phyloP scores from a whole-genome alignment of 2,329 filamentous ascomycete species.

The Pseudogymnoascus sp. region DNA sequence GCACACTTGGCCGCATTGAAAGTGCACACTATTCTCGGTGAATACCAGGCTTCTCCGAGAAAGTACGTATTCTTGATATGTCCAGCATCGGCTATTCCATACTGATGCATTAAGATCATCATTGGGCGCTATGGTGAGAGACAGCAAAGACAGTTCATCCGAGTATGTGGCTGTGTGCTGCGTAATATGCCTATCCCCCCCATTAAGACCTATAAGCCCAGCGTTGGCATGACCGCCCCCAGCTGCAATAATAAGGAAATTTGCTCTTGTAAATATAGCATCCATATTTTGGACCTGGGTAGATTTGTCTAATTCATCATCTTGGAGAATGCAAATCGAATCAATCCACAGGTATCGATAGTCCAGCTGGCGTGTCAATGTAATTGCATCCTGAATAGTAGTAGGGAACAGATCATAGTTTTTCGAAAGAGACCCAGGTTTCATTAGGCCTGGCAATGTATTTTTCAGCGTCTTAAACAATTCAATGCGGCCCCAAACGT shows the following conservation, averaged over 20 bases:
- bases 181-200: background rate
- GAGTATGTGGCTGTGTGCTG: background rate
- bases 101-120: background rate
- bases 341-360: background rate
- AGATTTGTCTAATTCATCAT: background rate
- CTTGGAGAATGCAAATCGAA: background rate
- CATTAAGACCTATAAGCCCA: background rate
- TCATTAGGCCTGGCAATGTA: background rate
- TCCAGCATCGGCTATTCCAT: background rate
- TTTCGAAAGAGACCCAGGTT: background rate
- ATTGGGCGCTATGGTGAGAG: background rate
- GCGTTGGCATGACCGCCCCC: background rate
- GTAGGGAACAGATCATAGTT: background rate
- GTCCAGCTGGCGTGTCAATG: background rate
- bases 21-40: background rate
- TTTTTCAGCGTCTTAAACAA: background rate
- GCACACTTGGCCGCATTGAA: background rate
- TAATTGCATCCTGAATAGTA: background rate
- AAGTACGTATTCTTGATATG: background rate
- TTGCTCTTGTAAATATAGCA: background rate
- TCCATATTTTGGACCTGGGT: background rate
- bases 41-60: background rate
- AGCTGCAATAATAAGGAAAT: background rate
- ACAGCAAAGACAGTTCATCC: background rate
- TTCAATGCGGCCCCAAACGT: background rate